A percentile compares a stretch with the other conserved stretches of the same genome.
Conservation (phyloP, 2,329 filamentous ascomycete genomes). For the Colletotrichum sp. region DNA sequence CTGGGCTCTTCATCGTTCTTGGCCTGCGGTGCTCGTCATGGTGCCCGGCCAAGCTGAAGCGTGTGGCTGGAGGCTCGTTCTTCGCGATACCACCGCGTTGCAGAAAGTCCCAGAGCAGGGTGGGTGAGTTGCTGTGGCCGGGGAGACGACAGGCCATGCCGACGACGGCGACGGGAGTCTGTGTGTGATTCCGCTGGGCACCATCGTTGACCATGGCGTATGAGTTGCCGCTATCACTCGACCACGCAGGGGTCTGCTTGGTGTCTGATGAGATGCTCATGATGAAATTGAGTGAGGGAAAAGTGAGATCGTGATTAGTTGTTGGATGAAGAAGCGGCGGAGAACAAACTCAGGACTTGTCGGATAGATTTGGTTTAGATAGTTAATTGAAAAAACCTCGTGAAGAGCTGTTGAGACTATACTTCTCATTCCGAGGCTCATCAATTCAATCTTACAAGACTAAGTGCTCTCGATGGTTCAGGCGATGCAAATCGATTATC, state of each 20-base stretch:
- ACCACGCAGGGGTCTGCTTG: neutral
- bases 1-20: slow-evolving; percentile 36
- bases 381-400: neutral
- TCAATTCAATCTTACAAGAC: neutral
- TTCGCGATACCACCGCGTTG: slow-evolving; percentile 32
- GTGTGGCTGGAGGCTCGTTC: slow-evolving; percentile 27
- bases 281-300: neutral
- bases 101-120: slow-evolving; percentile 43
- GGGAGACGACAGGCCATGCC: slow-evolving; percentile 48
- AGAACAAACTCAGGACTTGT: neutral
- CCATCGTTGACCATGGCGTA: neutral
- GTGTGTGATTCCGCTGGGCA: neutral
- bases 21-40: slow-evolving; percentile 39
- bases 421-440: neutral
- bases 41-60: slow-evolving; percentile 40
- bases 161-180: slow-evolving; percentile 43
- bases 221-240: neutral
- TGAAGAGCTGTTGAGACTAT: neutral
- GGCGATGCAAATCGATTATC: neutral
- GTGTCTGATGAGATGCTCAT: neutral
- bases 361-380: neutral
- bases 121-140: slow-evolving; percentile 35
- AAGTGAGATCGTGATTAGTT: neutral
- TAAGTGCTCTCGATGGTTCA: neutral
- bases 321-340: neutral